A percentile compares a stretch with the other conserved stretches of the same genome.
Evolutionary conservation across 2,329 filamentous ascomycete species (phyloP).

Genomic region (Venturia nashicola): DNA sequence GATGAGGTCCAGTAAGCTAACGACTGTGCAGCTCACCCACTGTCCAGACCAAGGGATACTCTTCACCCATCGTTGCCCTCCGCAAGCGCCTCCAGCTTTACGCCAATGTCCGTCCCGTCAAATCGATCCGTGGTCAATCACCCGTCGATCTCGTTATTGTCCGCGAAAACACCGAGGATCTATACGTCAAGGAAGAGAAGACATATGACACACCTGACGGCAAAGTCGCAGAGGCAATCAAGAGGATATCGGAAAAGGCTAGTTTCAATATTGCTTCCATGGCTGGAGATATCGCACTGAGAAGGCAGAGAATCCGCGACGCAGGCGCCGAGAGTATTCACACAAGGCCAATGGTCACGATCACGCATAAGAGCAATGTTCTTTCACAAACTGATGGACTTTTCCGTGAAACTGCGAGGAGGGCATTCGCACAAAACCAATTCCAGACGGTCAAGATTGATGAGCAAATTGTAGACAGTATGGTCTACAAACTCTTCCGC

Average conservation of each 20-base stretch:
- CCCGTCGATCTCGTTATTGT: slow-evolving; percentile 96
- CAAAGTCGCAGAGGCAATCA: slow-evolving; percentile 93
- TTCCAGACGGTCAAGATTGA: slow-evolving; percentile 62
- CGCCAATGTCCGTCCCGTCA: slow-evolving; percentile 94
- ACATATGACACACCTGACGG: slow-evolving; percentile 61
- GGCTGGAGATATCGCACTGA: slow-evolving; percentile 86
- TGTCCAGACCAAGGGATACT: slow-evolving; percentile 86
- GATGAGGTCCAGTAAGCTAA: not conserved
- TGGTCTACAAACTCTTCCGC: slow-evolving; percentile 99
- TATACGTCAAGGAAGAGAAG: slow-evolving; percentile 94
- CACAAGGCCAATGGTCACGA: slow-evolving; percentile 65
- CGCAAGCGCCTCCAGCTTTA: slow-evolving; percentile 92
- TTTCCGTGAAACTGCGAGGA: slow-evolving; percentile 70
- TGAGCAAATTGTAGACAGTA: slow-evolving; percentile 97
- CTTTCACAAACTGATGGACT: slow-evolving; percentile 92
- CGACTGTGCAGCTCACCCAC: slow-evolving; percentile 55
- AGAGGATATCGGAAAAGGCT: slow-evolving; percentile 84
- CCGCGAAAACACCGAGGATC: slow-evolving; percentile 95
- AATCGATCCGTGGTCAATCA: slow-evolving; percentile 55
- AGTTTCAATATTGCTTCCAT: slow-evolving; percentile 79
- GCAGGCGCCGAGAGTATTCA: slow-evolving; percentile 48
- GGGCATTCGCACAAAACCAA: slow-evolving; percentile 52
- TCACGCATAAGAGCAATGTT: slow-evolving; percentile 98
- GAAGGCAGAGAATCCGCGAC: slow-evolving; percentile 69
- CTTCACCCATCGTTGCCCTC: slow-evolving; percentile 88